A percentile compares a stretch with the other conserved stretches of the same genome.
phyloP scores from a whole-genome alignment of 2,329 filamentous ascomycete species.

The Exophiala sp. region DNA sequence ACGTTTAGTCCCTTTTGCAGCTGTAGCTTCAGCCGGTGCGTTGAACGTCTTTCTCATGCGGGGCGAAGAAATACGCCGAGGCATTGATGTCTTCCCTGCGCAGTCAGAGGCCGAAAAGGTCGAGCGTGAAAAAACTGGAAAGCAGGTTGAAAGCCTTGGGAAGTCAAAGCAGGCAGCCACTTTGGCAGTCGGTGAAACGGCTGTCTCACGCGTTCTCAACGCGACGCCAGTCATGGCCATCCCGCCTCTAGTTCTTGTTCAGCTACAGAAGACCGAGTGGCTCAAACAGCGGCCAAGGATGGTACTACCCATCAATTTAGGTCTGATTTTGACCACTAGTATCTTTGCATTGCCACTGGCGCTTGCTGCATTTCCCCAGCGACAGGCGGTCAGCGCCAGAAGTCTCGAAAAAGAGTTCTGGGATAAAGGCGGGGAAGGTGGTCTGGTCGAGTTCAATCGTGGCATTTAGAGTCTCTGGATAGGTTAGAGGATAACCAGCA shows the following conservation, averaged over 20 bases:
- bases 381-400: slow-evolving; percentile 73
- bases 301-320: slow-evolving; percentile 80
- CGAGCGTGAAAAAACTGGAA: slow-evolving; percentile 61
- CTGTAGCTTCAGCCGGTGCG: slow-evolving; percentile 84
- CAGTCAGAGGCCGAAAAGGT: slow-evolving; percentile 67
- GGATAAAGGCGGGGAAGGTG: slow-evolving; percentile 71
- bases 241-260: slow-evolving; percentile 79
- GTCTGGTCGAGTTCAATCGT: slow-evolving; percentile 92
- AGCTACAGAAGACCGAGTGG: slow-evolving; percentile 80
- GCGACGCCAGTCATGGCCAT: slow-evolving; percentile 96
- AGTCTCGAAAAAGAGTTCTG: slow-evolving; percentile 83
- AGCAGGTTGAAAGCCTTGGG: slow-evolving; percentile 68
- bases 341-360: slow-evolving; percentile 86
- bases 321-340: slow-evolving; percentile 79
- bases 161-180: slow-evolving; percentile 85
- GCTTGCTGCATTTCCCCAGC: slow-evolving; percentile 86
- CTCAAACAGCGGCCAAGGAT: slow-evolving; percentile 71
- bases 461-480: slow-evolving; percentile 62
- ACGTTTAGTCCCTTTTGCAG: slow-evolving; percentile 92
- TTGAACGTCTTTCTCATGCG: slow-evolving; percentile 98
- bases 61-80: slow-evolving; percentile 85
- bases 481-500: too few relatives aligned
- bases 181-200: slow-evolving; percentile 88
- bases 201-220: slow-evolving; percentile 85
- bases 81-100: slow-evolving; percentile 88